Evolutionary conservation across 2,329 filamentous ascomycete genomes (phyloP), one percentile per base, ranked within the genome.

Genomic region (Aspergillus sp.): DNA sequence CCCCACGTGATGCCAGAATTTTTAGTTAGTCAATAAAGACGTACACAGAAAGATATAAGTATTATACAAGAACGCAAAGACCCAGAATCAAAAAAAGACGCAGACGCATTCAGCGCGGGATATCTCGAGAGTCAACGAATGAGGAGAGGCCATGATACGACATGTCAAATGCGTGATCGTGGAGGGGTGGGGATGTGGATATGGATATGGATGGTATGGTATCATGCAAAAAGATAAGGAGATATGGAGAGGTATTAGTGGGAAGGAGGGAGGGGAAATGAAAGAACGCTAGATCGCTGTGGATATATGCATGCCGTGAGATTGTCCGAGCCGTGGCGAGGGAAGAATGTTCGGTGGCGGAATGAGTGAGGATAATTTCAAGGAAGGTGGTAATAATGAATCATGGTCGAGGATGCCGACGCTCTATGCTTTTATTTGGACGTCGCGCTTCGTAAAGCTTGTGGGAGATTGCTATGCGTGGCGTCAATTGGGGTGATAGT

Each of bases 261-360:
- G n/a, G 50, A 47, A 48, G 30, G 38, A 57, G 45, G 45, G 41
- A 41, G 25, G 34, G 9, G 28, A 58, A 50, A 19, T 41, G 47
- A 59, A 15, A 45, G 38, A 61, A 64, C 57, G 55, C 63, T 61
- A 57, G 56, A 59, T 62, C 59, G 65, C 63, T 65, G 57, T 38
- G 43, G 55, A 57, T 57, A 59, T 56, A 64, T 65, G 63, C 48
- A 62, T 55, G 47, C 56, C 47, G 47, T 57, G 38, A 60, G 55
- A 64, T 52, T 67, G 28, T 63, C 57, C 62, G 60, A 66, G 61
- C 57, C 65, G 43, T 54, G 46, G 59, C 57, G 51, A 48, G 55
- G 54, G 48, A 61, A 45, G 28, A 38, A 57, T 17, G 49, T 45
- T 34, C 51, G 45, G 23, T 61, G 22, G 25, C 38, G 59, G 31